Base-by-base conservation (phyloP, 345 rosid genomes). In the Syzygium aqueum region DNA sequence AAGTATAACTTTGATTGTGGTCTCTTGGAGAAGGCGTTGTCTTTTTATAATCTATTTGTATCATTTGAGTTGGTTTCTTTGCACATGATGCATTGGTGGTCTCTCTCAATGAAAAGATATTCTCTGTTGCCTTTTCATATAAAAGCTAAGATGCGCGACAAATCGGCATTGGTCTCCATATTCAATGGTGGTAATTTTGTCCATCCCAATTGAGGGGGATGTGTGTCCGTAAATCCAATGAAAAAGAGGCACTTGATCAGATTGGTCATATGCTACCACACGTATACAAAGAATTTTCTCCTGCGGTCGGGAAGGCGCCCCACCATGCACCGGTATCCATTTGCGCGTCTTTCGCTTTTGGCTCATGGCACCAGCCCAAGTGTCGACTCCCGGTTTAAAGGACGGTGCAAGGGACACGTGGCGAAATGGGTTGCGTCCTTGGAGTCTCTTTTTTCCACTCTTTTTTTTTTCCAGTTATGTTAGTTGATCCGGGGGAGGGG, bases 11-110 rank as follows among this genome's bases (percentile, higher is more conserved):
- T 9, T 16, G 7, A 9, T 33, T 33, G 25, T 17, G 46, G 22
- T 33, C 78, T 2, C 13, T 25, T 5, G 3, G 33, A 33, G 13
- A 67, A 3, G 8, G 1, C 4, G 13, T 4, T 2, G 3, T 65
- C 22, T 17, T 67, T 67, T 17, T 37, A 33, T 33, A 67, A 17
- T 21, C 7, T 33, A 0, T 67, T 33, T 67, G 0, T 33, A 67
- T 4, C 2, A 0, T 17, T 67, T 67, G 78, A 4, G 1, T 17
- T 8, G 25, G 25, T 67, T 67, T 33, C 12, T 33, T 33, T 0
- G 0, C 46, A 33, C 17, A 23, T 33, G 25, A 33, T 5, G 25
- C 3, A 0, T 33, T 0, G 1, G 25, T 2, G 2, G 25, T 17
- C 10, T 33, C 78, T 33, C 78, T 33, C 46, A 8, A 17, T 67